phyloP scores from a whole-genome alignment of 352 stramenopile species.

The Thalassiosira exigua region DNA sequence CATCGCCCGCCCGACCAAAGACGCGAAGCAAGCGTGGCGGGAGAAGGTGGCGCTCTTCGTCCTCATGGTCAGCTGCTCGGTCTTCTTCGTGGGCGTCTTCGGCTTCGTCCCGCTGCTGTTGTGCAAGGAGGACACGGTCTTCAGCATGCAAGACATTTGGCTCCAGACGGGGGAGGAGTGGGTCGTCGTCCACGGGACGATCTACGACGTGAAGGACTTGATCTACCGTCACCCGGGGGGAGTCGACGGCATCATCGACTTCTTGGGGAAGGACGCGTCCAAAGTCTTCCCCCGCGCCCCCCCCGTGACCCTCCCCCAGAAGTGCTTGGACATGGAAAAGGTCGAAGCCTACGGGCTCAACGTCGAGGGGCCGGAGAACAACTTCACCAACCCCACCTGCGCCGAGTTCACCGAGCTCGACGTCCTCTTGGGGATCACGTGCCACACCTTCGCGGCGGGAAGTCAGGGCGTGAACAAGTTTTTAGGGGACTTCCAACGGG shows the following conservation, averaged over 20 bases:
- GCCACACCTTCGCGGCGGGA: conserved; percentile 55
- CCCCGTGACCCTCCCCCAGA: conserved; percentile 50
- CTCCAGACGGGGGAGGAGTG: conserved; percentile 59
- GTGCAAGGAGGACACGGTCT: conserved; percentile 60
- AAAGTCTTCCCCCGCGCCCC: conserved; percentile 64
- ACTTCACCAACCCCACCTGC: conserved; percentile 61
- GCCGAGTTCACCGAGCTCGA: conserved; percentile 51
- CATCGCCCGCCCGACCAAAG: conserved; percentile 57
- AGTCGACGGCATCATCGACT: conserved; percentile 58
- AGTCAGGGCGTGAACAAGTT: conserved; percentile 50
- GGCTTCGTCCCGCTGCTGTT: conserved; percentile 63
- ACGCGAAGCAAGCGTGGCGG: conserved; percentile 73
- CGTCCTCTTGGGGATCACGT: conserved; percentile 58
- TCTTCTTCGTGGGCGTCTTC: conserved; percentile 64
- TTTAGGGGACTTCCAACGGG: conserved; percentile 54
- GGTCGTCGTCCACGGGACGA: conserved; percentile 58
- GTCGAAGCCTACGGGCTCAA: conserved; percentile 42
- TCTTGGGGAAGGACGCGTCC: conserved; percentile 63
- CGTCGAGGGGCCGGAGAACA: conserved; percentile 42
- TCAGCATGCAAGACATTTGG: conserved; percentile 65
- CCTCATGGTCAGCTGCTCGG: conserved; percentile 61
- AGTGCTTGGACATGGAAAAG: conserved; percentile 71
- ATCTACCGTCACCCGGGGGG: conserved; percentile 63
- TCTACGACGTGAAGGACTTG: conserved; percentile 70
- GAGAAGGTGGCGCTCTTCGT: conserved; percentile 72